These are phyloP conservation scores for Lenwebbia sp. DNA, from an alignment of 345 rosid genomes.

Conservation along the genomic window DNA sequence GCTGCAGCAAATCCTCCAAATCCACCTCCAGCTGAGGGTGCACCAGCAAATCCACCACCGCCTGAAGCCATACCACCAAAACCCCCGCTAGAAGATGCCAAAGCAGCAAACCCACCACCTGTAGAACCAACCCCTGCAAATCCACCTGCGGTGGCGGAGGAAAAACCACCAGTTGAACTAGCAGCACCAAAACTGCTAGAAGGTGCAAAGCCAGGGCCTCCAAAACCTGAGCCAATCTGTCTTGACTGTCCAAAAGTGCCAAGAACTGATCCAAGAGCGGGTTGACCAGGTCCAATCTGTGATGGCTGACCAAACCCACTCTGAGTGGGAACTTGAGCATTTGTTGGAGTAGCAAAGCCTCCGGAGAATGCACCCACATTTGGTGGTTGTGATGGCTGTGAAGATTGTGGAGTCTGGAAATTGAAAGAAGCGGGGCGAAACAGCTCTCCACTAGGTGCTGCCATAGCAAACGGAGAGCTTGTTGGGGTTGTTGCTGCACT, in stretches of 20 bases:
- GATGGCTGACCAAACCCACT: constrained; percentile 76
- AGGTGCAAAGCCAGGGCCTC: constrained; percentile 54
- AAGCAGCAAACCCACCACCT: constrained; percentile 29
- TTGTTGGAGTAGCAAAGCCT: constrained; percentile 37
- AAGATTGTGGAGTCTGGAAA: constrained; percentile 47
- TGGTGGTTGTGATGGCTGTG: constrained; percentile 49
- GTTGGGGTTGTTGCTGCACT: constrained; percentile 30
- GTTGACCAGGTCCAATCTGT: constrained; percentile 74
- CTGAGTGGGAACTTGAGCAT: constrained; percentile 45
- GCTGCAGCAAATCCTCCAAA: constrained; percentile 6
- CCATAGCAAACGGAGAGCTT: constrained; percentile 39
- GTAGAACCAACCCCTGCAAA: constrained; percentile 11
- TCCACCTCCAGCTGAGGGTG: constrained; percentile 9
- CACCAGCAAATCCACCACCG: constrained; percentile 34
- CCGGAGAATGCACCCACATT: constrained; percentile 43
- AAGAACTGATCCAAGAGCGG: constrained; percentile 86
- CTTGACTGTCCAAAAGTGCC: constrained; percentile 96
- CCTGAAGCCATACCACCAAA: constrained; percentile 28
- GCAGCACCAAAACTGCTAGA: constrained; percentile 35
- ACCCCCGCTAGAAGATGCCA: constrained; percentile 16
- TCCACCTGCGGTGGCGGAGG: constrained; percentile 30
- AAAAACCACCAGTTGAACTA: constrained; percentile 48
- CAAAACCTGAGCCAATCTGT: constrained; percentile 60
- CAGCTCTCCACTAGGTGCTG: constrained; percentile 72
- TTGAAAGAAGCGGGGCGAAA: constrained; percentile 87